Evolutionary conservation across 768 basidiomycete species (phyloP), one percentile per base, ranked within the genome.

Genomic region (Tylopilus rubrobrunneus): DNA sequence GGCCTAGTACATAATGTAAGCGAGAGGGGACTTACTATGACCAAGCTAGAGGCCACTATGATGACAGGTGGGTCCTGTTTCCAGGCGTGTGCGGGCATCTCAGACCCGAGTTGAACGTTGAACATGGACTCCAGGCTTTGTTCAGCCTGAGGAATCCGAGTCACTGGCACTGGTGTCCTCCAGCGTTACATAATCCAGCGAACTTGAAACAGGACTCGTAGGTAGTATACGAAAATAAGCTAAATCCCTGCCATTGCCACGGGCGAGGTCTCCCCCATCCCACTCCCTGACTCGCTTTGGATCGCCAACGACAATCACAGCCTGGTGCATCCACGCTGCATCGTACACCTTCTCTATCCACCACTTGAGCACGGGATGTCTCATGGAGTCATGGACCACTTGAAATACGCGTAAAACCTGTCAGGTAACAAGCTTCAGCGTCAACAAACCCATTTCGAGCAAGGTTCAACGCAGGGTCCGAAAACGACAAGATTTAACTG

Each of bases 361-460:
- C 76, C 76, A 77, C 56, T 57, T 58, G 47, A 77, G 68, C 40
- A 68, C 54, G 34, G 68, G 73, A 49, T 76, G 71, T 28, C 76
- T 62, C 63, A 74, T 62, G 17, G 69, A 50, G 75, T 62, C 63
- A 74, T 62, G 17, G 69, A 50, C 61, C 67, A 73, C 54, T 74
- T 73, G 62, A 58, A 72, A 56, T 72, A 72, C 27, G 58, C 42
- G 42, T 74, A 73, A 43, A 55, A 64, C 44, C 66, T 67, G 42
- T 31, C 23, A 1, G 9, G 15, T 5, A 17, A n/a, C 62, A 56
- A 54, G 56, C 60, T 8, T 29, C 45, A 43, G 14, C 23, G 15
- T 21, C 34, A 27, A 6, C 17, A n/a, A 31, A 31, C 10, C 8
- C 21, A 6, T 8, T 17, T 12, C 4, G 2, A 19, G 43, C 10